Evolutionary conservation across 768 basidiomycete genomes (phyloP), one percentile per base, ranked within the genome.

Genomic region (Pleurotus tuber-regium): DNA sequence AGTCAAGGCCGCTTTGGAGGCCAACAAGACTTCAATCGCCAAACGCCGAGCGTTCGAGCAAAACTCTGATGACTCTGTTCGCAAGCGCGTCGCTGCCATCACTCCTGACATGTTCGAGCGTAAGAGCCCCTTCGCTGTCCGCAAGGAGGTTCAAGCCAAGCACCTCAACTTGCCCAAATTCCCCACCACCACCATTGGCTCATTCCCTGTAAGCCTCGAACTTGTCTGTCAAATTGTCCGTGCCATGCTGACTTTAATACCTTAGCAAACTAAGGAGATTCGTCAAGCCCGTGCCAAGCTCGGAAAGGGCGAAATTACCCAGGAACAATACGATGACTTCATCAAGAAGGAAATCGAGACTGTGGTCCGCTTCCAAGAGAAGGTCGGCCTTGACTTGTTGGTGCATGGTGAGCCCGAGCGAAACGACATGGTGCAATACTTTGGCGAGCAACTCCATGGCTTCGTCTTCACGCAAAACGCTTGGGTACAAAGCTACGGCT

Each of bases 371-470:
- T 96, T 98, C 92, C 97, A 99, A 73, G 96, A 98, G 79, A 85
- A 83, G 71, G 82, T 94, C 59, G 96, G 91, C 59, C 86, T 99
- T 61, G 97, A 99, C 72, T 82, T 99, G 53, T 82, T 98, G 61
- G 97, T 99, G 55, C 97, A 99, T 71, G 97, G 97, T 64, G 97
- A 99, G 72, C 90, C 96, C 49, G 96, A 99, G 78, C 85, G 96
- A 63, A 98, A 98, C 70, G 96, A 98, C 81, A 98, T 98, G 96
- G 95, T 97, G 57, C 95, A 98, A 76, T 99, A 99, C 84, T 99
- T 98, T 61, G 97, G 97, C 59, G 97, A 99, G 72, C 89, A 85
- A 66, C 79, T 99, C 57, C 75, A 82, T 44, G 97, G 97, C 59
- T 98, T 99, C 66, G 91, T 90, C 70, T 99, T 99, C 77, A 98